Evolutionary conservation across 179 eudicot genomes (phyloP), one percentile per base, ranked within the genome.

Genomic region (Drosera spatulata): DNA sequence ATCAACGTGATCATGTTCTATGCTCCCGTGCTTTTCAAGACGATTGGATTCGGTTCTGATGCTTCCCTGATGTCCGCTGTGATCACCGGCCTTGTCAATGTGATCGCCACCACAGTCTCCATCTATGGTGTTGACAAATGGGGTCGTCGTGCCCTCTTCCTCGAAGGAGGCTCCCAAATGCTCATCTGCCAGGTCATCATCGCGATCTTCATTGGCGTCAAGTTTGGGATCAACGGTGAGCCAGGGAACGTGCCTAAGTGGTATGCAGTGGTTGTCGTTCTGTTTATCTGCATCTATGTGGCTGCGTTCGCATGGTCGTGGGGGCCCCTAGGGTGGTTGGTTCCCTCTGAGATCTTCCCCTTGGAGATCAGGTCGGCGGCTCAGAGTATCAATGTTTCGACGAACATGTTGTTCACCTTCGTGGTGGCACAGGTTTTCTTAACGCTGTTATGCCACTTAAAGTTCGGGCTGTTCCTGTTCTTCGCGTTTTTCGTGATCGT

Each of bases 1-100:
- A 22, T 83, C 4, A 85, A 83, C 56, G 86, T 77, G 7, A 83
- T 85, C 50, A 80, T 80, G 81, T 85, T 85, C 15, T 85, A 83
- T 13, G 88, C 86, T 0, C 93, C 93, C 0, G 88, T 83, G 2
- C 60, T 85, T 70, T 85, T 83, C 38, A 72, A 75, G 66, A 80
- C 88, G 0, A 72, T 85, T 14, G 93, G 93, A 10, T 82, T 85
- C 12, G 64, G 70, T 7, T 59, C 55, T 41, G 70, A 77, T 37
- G 82, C 93, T 1, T 85, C 8, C 33, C 33, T 22, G 33, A 22
- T 22, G 33, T 22, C 33, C 33, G 33, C 33, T 22, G 33, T 22
- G 33, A 75, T 83, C n/a, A 85, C 88, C 0, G 93, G 93, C 1
- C 53, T 52, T 3, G 90, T 85, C 1, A 80, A 80, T 55, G 74